Conservation (phyloP, 352 stramenopile genomes). For the Phytophthora idaei region DNA sequence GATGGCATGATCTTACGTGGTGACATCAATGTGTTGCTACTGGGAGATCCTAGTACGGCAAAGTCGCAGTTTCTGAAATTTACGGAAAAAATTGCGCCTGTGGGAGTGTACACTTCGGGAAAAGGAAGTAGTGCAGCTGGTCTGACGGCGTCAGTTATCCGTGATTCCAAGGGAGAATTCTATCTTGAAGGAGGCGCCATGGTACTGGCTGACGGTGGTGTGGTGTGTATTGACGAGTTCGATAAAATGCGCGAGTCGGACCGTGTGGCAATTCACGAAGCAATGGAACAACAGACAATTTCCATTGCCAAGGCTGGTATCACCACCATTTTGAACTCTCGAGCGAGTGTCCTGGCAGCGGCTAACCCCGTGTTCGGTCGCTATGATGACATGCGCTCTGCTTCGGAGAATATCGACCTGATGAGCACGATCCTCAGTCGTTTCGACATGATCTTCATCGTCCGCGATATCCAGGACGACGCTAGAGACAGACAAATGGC, state of each 20-base stretch:
- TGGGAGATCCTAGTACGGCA: conserved; percentile 97
- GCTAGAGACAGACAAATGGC: conserved; percentile 96
- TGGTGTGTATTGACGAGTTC: conserved; percentile 99
- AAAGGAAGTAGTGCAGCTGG: conserved; percentile 98
- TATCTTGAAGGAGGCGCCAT: conserved; percentile 98
- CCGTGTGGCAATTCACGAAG: conserved; percentile 98
- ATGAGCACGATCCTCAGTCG: conserved; percentile 99
- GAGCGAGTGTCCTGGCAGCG: conserved; percentile 92
- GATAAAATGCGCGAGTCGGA: conserved; percentile 95
- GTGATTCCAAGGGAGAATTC: conserved; percentile 96
- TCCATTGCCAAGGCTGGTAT: conserved; percentile 99
- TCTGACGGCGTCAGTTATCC: conserved; percentile 97
- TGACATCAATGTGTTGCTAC: conserved; percentile 98
- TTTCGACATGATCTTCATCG: conserved; percentile 99
- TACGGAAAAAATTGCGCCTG: conserved; percentile 94
- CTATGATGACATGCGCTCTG: conserved; percentile 99
- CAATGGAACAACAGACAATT: conserved; percentile 99
- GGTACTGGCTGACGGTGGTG: conserved; percentile 97
- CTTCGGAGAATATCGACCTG: conserved; percentile 98
- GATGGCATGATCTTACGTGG: conserved; percentile 97
- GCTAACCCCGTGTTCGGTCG: conserved; percentile 98
- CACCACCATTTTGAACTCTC: conserved; percentile 98
- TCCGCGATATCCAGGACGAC: conserved; percentile 98
- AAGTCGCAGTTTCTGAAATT: conserved; percentile 99
- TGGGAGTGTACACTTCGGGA: conserved; percentile 98